Evolutionary conservation across 2,329 filamentous ascomycete genomes (phyloP).

Genomic region (Penicillium expansum): DNA sequence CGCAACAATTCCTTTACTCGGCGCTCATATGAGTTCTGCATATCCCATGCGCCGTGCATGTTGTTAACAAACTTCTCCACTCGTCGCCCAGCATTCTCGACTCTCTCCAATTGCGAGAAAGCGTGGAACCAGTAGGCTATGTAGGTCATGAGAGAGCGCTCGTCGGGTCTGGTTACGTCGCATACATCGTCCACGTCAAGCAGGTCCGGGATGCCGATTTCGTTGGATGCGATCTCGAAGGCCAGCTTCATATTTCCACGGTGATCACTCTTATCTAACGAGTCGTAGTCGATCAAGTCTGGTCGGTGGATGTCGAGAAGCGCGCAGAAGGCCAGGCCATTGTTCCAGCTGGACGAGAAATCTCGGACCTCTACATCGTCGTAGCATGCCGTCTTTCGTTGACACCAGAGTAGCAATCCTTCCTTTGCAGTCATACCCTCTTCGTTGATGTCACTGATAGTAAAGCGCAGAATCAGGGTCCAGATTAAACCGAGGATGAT

Average conservation of each 20-base stretch:
- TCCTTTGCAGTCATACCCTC: slow-evolving; percentile 98
- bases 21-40: slow-evolving; percentile 94
- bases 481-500: slow-evolving; percentile 97
- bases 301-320: slow-evolving; percentile 94
- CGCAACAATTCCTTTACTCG: slow-evolving; percentile 80
- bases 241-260: slow-evolving; percentile 96
- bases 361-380: slow-evolving; percentile 94
- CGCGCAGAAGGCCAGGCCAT: slow-evolving; percentile 94
- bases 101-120: slow-evolving; percentile 97
- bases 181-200: slow-evolving; percentile 98
- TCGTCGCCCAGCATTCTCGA: slow-evolving; percentile 91
- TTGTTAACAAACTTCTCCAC: slow-evolving; percentile 99
- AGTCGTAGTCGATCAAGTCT: slow-evolving; percentile 94
- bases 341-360: slow-evolving; percentile 95
- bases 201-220: slow-evolving; percentile 94
- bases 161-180: slow-evolving; percentile 92
- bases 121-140: slow-evolving; percentile 99
- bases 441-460: slow-evolving; percentile 97
- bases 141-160: slow-evolving; percentile 97
- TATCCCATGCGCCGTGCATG: slow-evolving; percentile 99
- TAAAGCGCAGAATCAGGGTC: slow-evolving; percentile 96
- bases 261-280: slow-evolving; percentile 90
- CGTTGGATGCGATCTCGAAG: slow-evolving; percentile 91
- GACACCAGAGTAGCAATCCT: slow-evolving; percentile 92
- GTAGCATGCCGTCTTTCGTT: slow-evolving; percentile 97